Evolutionary conservation across 1,284 basidiomycete species (phyloP).

Genomic region (Mycosarcoma maydis): DNA sequence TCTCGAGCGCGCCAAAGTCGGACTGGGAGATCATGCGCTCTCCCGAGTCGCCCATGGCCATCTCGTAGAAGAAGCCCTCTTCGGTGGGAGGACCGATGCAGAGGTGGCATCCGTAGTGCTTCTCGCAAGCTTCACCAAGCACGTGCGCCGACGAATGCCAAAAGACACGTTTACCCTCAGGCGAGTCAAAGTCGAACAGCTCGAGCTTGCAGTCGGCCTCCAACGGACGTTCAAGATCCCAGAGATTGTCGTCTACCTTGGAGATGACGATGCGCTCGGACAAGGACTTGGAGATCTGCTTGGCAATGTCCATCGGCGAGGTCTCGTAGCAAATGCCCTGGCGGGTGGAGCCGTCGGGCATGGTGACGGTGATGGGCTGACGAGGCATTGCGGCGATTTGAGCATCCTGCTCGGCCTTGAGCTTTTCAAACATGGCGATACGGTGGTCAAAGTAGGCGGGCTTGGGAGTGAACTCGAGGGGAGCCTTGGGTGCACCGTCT

Average conservation of each 20-base stretch:
- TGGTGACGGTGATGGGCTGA: conserved; percentile 82
- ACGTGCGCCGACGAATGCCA: conserved; percentile 99
- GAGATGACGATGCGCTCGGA: conserved; percentile 92
- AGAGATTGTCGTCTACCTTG: conserved; percentile 89
- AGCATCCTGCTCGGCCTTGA: conserved; percentile 86
- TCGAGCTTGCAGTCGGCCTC: conserved; percentile 84
- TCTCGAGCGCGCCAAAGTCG: conserved; percentile 91
- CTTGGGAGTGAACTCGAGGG: conserved; percentile 75
- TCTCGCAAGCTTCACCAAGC: conserved; percentile 95
- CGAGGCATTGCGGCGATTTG: conserved; percentile 84
- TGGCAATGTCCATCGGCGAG: conserved; percentile 90
- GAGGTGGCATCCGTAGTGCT: conserved; percentile 95
- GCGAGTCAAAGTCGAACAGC: conserved; percentile 91
- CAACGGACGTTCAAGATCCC: conserved; percentile 94
- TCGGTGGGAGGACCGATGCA: conserved; percentile 97
- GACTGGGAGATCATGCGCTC: conserved; percentile 68
- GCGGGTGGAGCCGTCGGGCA: conserved; percentile 85
- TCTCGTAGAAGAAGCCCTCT: conserved; percentile 99
- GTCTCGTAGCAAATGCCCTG: conserved; percentile 93
- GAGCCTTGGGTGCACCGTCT: conserved; percentile 43
- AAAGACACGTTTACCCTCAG: conserved; percentile 87
- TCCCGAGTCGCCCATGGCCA: conserved; percentile 71
- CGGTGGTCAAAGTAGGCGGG: conserved; percentile 90
- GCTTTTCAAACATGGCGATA: conserved; percentile 87
- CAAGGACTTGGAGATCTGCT: conserved; percentile 84